Base-by-base conservation (phyloP, 2,329 filamentous ascomycete species). In the Nemania abortiva region DNA sequence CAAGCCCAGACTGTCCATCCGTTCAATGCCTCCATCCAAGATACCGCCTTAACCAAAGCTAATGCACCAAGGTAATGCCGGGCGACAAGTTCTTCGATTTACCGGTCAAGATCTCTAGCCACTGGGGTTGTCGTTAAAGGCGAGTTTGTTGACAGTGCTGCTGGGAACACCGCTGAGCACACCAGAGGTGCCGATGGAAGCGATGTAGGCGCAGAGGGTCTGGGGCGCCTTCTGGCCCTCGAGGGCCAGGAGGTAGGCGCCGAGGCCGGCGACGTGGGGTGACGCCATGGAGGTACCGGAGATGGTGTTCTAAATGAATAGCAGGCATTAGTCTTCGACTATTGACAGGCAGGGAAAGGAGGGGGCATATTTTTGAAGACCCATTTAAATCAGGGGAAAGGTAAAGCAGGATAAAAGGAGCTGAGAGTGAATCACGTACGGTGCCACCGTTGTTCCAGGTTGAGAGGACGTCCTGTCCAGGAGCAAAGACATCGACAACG, bases 201-300 rank as follows among this genome's bases (percentile, higher is more conserved):
- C 76, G 54, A 87, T 82, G 72, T 82, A 81, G 53, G 75, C 58
- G 74, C 82, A 83, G 39, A 87, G 81, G 42, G 78, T 79, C 53
- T 72, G 77, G 0, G 87, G 84, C n/a, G 80, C 81, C 7, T 71
- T 72, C 53, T 75, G 71, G 29, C 76, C 74, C 75, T 87, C 82
- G 1, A 85, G 77, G 10, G 76, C 79, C 68, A 86, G 75, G 34
- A 90, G 77, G 76, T 90, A 90, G n/a, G 87, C 82, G 11, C 85
- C 87, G n/a, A 91, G 77, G 13, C 89, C 89, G 27, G 87, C 82
- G 62, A 91, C 82, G 74, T 90, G 88, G 0, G 89, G 89, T 2
- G 84, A 81, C 1, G 89, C 87, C 88, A 90, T 90, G 42, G 85
- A 88, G 6, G 89, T 91, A 39, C 89, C 89, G 15, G 82, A 85